Percentiles rank a stretch among this genome's conserved stretches.
Evolutionary conservation across 202 grass and related monocot genomes (phyloP).

Genomic region (Panicum hallii): DNA sequence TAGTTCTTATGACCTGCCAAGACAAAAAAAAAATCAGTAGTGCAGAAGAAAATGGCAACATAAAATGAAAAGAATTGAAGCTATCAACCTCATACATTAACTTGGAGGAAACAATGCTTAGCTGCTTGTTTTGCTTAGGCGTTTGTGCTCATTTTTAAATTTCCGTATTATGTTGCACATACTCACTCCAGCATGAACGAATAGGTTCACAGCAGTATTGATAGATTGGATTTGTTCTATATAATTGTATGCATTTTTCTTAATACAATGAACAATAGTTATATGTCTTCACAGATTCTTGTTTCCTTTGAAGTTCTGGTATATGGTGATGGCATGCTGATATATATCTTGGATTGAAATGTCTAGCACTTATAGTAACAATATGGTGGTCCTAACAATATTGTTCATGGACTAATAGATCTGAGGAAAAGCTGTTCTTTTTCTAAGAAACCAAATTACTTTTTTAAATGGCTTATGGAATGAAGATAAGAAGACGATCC

Average conservation of each 20-base stretch:
- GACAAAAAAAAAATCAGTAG: constrained; percentile 20
- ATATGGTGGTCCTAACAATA: neutral
- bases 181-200: neutral
- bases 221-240: neutral
- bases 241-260: neutral
- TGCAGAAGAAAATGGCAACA: constrained; percentile 29
- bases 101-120: neutral
- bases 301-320: neutral
- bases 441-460: neutral
- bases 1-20: constrained; percentile 34
- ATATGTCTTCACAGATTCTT: neutral
- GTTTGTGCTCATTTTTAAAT: neutral
- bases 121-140: too few species aligned
- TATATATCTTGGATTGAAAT: neutral
- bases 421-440: neutral
- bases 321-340: neutral
- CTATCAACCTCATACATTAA: neutral
- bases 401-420: neutral
- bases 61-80: neutral
- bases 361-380: neutral
- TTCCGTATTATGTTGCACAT: neutral
- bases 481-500: neutral
- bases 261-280: neutral
- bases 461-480: neutral
- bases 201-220: neutral